Evolutionary conservation across 2,329 filamentous ascomycete genomes (phyloP).

Genomic region (Didymella lethalis): DNA sequence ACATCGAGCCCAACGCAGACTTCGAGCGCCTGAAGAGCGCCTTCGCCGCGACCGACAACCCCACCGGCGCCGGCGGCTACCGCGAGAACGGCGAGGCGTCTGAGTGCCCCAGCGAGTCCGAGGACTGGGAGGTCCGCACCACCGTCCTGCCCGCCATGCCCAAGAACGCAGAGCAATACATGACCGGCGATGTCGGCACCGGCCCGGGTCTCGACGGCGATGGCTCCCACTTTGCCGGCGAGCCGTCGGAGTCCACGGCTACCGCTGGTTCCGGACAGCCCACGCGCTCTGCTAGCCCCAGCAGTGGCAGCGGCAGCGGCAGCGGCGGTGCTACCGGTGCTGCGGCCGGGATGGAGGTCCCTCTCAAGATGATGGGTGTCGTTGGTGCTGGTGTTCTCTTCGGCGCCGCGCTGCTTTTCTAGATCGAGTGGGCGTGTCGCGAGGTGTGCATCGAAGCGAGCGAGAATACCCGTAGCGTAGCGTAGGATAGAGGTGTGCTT

Average conservation of each 20-base stretch:
- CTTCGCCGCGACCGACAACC: conserved; percentile 60
- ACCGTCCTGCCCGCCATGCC: conserved; percentile 66
- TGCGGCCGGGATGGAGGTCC: conserved; percentile 36
- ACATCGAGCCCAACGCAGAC: conserved; percentile 67
- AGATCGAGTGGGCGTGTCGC: conserved; percentile 13
- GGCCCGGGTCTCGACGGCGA: conserved; percentile 63
- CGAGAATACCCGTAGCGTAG: conserved; percentile 20
- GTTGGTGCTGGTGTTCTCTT: conserved; percentile 44
- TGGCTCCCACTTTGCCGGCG: conserved; percentile 49
- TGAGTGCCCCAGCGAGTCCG: conserved; percentile 61
- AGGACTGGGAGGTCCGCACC: conserved; percentile 64
- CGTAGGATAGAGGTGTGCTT: conserved; percentile 15
- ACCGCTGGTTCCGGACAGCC: conserved; percentile 41
- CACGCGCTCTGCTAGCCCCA: conserved; percentile 33
- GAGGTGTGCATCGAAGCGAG: neutral
- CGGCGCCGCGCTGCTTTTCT: conserved; percentile 44
- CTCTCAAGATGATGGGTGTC: conserved; percentile 42
- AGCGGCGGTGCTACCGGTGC: conserved; percentile 27
- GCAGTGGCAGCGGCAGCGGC: conserved; percentile 14
- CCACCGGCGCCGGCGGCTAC: conserved; percentile 65
- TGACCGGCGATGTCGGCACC: conserved; percentile 65
- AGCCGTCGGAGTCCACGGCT: conserved; percentile 39
- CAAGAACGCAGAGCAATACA: conserved; percentile 61
- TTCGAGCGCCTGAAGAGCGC: conserved; percentile 66
- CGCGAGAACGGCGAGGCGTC: conserved; percentile 61